Percentiles rank a stretch among this genome's conserved stretches.
These are phyloP conservation scores for Chytriomyces hyalinus DNA, from an alignment of 192 early-diverging fungal genomes.

Conservation along the genomic window DNA sequence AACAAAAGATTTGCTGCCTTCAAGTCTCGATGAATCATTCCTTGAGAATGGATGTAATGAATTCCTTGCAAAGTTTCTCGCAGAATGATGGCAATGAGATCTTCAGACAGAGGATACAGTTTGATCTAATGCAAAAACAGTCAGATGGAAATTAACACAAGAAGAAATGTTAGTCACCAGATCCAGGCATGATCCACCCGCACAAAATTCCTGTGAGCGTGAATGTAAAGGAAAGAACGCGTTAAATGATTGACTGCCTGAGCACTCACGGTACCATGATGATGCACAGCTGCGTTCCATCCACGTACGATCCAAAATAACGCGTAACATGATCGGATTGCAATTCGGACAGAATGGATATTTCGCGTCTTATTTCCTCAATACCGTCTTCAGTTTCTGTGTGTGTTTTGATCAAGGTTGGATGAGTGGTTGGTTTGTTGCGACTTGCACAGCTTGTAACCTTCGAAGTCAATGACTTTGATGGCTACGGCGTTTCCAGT, in stretches of 20 bases:
- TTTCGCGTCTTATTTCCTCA: constrained; percentile 98
- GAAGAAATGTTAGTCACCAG: constrained; percentile 58
- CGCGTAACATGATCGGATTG: constrained; percentile 17
- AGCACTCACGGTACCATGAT: constrained; percentile 66
- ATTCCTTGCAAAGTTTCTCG: constrained; percentile 87
- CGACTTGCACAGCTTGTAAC: constrained; percentile 14
- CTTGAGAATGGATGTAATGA: constrained; percentile 89
- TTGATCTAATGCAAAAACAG: constrained; percentile 70
- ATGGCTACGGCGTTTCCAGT: constrained; percentile 85
- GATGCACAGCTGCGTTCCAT: constrained; percentile 93
- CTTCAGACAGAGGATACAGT: constrained; percentile 79
- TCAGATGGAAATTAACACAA: not conserved
- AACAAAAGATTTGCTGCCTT: constrained; percentile 59
- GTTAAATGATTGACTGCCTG: not conserved
- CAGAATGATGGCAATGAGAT: constrained; percentile 90
- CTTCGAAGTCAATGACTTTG: constrained; percentile 95
- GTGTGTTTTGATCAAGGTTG: constrained; percentile 3
- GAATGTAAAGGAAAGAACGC: not conserved
- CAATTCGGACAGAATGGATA: constrained; percentile 90
- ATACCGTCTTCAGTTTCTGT: constrained; percentile 93
- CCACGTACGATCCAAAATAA: constrained; percentile 63
- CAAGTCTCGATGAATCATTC: constrained; percentile 84
- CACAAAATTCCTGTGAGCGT: constrained; percentile 74
- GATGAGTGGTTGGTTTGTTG: not conserved
- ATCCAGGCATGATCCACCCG: constrained; percentile 92